Evolutionary conservation across 108 stramenopile genomes (phyloP).

Genomic region (Skeletonema grethae): DNA sequence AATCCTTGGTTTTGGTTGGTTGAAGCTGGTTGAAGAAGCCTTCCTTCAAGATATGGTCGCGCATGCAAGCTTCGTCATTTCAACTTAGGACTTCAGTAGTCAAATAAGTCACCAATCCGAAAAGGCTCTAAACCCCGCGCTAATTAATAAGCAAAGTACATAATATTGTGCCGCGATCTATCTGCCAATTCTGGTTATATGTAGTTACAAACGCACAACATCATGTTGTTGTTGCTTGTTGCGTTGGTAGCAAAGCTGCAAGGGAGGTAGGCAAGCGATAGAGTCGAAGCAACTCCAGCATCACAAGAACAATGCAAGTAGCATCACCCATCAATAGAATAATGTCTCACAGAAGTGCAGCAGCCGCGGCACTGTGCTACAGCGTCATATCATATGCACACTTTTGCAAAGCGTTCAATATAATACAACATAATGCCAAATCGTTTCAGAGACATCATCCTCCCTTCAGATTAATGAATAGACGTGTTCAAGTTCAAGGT

Average conservation of each 20-base stretch:
- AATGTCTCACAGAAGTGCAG: not conserved
- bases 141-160: no score
- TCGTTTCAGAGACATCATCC: not conserved
- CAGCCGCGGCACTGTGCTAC: not conserved
- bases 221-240: no score
- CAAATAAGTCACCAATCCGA: no score
- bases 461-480: not conserved
- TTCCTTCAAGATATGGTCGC: not conserved
- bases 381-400: not conserved
- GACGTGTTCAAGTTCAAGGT: not conserved
- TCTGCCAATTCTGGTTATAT: no score
- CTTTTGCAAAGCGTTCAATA: not conserved
- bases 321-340: not conserved
- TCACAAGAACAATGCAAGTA: not conserved
- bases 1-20: not conserved
- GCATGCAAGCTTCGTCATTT: not conserved
- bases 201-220: no score
- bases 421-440: not conserved
- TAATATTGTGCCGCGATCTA: no score
- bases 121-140: no score
- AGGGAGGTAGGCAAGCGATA: not conserved
- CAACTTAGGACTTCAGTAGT: no score
- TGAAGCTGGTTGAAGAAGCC: not conserved
- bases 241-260: no score
- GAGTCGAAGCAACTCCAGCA: not conserved